Conservation (phyloP, 805 yeast species). For the Ogataea pignaliae region DNA sequence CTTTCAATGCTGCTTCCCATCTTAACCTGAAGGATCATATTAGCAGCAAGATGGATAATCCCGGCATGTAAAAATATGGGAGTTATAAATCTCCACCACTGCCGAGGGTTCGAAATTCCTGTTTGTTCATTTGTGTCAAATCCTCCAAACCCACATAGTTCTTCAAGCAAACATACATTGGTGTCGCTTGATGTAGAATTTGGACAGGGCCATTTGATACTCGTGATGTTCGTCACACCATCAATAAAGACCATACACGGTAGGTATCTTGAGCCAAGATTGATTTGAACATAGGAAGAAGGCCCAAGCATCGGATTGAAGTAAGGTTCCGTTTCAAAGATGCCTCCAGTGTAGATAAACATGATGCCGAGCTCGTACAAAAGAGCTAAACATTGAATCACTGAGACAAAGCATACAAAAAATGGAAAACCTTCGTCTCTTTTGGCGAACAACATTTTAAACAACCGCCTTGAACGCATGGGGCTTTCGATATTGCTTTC, state of each 20-base stretch:
- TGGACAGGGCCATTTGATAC: slow-evolving; percentile 58
- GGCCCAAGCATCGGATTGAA: slow-evolving; percentile 82
- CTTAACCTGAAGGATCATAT: slow-evolving; percentile 54
- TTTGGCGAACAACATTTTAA: slow-evolving; percentile 11
- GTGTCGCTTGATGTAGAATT: slow-evolving; percentile 54
- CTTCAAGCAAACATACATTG: slow-evolving; percentile 51
- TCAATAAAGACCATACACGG: slow-evolving; percentile 62
- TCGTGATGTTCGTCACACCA: slow-evolving; percentile 44
- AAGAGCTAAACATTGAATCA: slow-evolving; percentile 51
- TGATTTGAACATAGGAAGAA: slow-evolving; percentile 57
- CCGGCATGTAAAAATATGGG: slow-evolving; percentile 77
- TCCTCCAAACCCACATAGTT: slow-evolving; percentile 60
- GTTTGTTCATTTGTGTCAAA: slow-evolving; percentile 31
- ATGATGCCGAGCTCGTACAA: slow-evolving; percentile 55
- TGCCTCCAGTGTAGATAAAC: slow-evolving; percentile 57
- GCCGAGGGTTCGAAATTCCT: slow-evolving; percentile 41
- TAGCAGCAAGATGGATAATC: slow-evolving; percentile 61
- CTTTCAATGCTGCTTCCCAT: slow-evolving; percentile 59
- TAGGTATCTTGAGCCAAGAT: slow-evolving; percentile 65
- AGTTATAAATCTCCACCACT: slow-evolving; percentile 66
- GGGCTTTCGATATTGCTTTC: too few relatives aligned
- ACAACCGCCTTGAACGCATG: too few relatives aligned
- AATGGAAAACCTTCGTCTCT: slow-evolving; percentile 22
- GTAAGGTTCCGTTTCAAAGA: slow-evolving; percentile 64
- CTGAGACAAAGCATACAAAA: slow-evolving; percentile 33